These are phyloP conservation scores for Elaeis oleifera DNA, from an alignment of 202 grass and related monocot species.

Conservation along the genomic window DNA sequence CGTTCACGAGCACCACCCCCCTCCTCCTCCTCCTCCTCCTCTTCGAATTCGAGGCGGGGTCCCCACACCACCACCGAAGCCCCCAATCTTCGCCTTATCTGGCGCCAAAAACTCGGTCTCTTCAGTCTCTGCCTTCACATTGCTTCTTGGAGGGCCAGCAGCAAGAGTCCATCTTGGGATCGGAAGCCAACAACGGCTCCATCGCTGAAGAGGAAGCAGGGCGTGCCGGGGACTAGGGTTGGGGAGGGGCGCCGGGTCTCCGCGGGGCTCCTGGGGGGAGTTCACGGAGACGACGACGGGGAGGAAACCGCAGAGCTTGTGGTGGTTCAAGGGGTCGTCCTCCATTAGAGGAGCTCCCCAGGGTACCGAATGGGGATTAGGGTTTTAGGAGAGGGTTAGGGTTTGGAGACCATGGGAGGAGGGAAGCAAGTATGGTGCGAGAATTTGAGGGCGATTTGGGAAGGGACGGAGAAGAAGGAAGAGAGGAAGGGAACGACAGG, in stretches of 20 bases:
- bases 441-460: neutral
- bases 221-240: constrained; percentile 19
- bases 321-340: constrained; percentile 1
- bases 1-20: constrained; percentile 21
- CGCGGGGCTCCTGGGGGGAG: no score
- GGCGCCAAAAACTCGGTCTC: neutral
- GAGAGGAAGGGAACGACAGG: no score
- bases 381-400: no score
- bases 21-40: constrained; percentile 15
- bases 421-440: constrained; percentile 8
- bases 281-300: constrained; percentile 40
- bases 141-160: constrained; percentile 14
- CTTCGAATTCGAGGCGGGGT: constrained; percentile 1
- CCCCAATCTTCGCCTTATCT: no score
- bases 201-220: constrained; percentile 29
- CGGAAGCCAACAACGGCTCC: constrained; percentile 22
- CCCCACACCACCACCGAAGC: neutral
- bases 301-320: constrained; percentile 63
- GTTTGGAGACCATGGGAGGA: neutral
- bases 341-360: constrained; percentile 4
- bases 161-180: constrained; percentile 10
- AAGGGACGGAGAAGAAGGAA: no score
- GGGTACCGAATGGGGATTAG: neutral
- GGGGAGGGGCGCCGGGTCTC: neutral
- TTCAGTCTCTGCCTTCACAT: neutral